Evolutionary conservation across 1,284 basidiomycete species (phyloP).

Genomic region (Vanrija humicola): DNA sequence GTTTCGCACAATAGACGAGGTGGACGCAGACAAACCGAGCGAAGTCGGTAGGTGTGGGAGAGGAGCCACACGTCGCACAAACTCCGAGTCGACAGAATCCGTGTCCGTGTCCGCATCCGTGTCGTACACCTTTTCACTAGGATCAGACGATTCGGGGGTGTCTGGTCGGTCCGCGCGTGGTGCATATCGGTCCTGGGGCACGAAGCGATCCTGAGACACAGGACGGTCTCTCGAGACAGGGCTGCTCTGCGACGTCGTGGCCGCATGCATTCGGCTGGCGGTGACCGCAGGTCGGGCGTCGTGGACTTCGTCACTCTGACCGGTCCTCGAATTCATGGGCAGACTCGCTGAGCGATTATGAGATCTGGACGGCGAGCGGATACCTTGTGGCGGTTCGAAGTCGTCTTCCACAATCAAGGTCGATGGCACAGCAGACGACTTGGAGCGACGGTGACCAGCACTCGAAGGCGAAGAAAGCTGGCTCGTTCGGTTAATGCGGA

Average conservation of each 20-base stretch:
- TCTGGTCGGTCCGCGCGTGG: neutral
- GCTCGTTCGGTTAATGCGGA: too few relatives aligned
- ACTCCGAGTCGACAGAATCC: constrained; percentile 8
- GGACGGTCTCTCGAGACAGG: neutral
- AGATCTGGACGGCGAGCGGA: neutral
- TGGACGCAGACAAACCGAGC: neutral
- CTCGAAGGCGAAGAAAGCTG: neutral
- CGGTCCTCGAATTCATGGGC: constrained; percentile 23
- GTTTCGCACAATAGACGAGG: neutral
- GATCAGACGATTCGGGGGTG: too few relatives aligned
- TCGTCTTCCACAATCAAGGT: neutral
- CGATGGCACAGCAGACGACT: constrained; percentile 23
- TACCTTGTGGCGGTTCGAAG: neutral
- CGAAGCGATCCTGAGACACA: too few relatives aligned
- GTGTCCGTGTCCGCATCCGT: constrained; percentile 14
- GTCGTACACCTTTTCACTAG: constrained; percentile 8
- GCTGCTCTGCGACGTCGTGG: neutral
- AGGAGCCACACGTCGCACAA: constrained; percentile 1
- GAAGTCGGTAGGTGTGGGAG: neutral
- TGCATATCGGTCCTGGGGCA: too few relatives aligned
- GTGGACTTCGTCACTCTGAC: neutral
- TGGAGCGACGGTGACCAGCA: constrained; percentile 22
- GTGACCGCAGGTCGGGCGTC: neutral
- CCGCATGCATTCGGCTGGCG: neutral
- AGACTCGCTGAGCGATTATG: constrained; percentile 36